phyloP scores from a whole-genome alignment of 2,329 filamentous ascomycete genomes.

The Neofusicoccum umdonicola region DNA sequence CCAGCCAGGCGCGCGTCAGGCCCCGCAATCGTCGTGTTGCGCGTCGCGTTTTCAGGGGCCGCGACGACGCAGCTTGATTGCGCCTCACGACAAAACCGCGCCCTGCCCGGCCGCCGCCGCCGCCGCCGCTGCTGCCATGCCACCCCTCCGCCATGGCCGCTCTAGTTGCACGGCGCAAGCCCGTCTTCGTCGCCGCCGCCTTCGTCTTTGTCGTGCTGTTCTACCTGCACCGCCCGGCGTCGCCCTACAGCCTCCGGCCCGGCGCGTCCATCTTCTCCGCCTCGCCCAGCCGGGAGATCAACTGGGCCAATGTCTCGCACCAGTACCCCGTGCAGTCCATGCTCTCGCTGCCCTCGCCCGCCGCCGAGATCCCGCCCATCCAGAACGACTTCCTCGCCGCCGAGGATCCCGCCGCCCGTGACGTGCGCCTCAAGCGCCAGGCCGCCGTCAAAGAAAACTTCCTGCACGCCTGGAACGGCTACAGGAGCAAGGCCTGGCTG shows the following conservation, averaged over 20 bases:
- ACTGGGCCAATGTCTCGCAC: slow-evolving; percentile 41
- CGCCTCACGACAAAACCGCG: neutral
- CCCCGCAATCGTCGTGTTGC: neutral
- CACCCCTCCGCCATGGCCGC: neutral
- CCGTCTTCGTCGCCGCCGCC: slow-evolving; percentile 26
- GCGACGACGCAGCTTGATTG: neutral
- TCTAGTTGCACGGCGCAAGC: slow-evolving; percentile 23
- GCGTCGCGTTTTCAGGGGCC: neutral
- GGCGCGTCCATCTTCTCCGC: neutral
- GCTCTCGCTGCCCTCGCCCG: slow-evolving; percentile 37
- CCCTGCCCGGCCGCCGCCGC: neutral
- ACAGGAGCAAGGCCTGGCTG: slow-evolving; percentile 45
- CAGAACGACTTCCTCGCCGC: slow-evolving; percentile 38
- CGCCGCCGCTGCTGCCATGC: neutral
- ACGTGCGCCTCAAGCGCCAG: slow-evolving; percentile 32
- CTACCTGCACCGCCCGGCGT: slow-evolving; percentile 20
- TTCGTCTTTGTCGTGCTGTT: slow-evolving; percentile 25
- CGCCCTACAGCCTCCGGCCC: neutral
- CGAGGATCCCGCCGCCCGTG: slow-evolving; percentile 31
- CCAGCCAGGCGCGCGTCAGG: neutral
- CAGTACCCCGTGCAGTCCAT: slow-evolving; percentile 39
- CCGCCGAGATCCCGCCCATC: slow-evolving; percentile 37
- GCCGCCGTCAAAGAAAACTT: slow-evolving; percentile 43
- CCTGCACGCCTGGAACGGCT: slow-evolving; percentile 43
- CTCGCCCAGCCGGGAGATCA: slow-evolving; percentile 25